These are phyloP conservation scores for Kodamaea plutei DNA, from an alignment of 1,139 yeast genomes.

Conservation along the genomic window DNA sequence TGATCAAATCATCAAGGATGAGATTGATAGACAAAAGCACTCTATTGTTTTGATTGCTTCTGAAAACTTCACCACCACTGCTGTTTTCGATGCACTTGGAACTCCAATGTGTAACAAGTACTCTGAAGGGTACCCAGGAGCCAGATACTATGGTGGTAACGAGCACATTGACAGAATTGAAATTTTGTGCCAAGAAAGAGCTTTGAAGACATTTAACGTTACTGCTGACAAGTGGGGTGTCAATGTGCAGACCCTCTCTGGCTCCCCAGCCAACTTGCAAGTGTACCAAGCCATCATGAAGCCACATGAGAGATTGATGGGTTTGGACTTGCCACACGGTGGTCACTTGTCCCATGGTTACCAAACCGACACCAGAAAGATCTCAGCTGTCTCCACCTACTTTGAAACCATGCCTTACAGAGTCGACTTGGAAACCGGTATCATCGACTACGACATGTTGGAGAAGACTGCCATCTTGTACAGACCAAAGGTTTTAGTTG, in stretches of 20 bases:
- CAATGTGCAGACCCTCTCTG: constrained; percentile 92
- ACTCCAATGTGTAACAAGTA: constrained; percentile 94
- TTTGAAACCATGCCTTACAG: constrained; percentile 99
- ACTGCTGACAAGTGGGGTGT: constrained; percentile 94
- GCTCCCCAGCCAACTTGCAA: constrained; percentile 96
- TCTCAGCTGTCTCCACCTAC: constrained; percentile 92
- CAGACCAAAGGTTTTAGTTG: constrained; percentile 94
- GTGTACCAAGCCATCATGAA: constrained; percentile 93
- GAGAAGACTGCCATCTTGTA: constrained; percentile 84
- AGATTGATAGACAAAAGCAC: constrained; percentile 89
- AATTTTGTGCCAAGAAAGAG: constrained; percentile 86
- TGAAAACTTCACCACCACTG: constrained; percentile 94
- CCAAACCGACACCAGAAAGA: constrained; percentile 93
- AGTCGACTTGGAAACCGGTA: constrained; percentile 84
- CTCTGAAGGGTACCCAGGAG: constrained; percentile 87
- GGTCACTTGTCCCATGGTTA: constrained; percentile 98
- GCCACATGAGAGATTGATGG: constrained; percentile 95
- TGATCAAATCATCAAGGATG: constrained; percentile 76
- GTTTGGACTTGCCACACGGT: constrained; percentile 95
- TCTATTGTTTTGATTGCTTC: constrained; percentile 93
- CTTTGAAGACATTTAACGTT: constrained; percentile 78
- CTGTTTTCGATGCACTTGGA: constrained; percentile 95
- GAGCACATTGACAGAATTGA: constrained; percentile 95
- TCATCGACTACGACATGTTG: constrained; percentile 91
- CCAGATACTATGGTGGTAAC: constrained; percentile 86